Evolutionary conservation across 2,329 filamentous ascomycete species (phyloP), one percentile per base, ranked within the genome.

Genomic region (Arthrinium phaeospermum): DNA sequence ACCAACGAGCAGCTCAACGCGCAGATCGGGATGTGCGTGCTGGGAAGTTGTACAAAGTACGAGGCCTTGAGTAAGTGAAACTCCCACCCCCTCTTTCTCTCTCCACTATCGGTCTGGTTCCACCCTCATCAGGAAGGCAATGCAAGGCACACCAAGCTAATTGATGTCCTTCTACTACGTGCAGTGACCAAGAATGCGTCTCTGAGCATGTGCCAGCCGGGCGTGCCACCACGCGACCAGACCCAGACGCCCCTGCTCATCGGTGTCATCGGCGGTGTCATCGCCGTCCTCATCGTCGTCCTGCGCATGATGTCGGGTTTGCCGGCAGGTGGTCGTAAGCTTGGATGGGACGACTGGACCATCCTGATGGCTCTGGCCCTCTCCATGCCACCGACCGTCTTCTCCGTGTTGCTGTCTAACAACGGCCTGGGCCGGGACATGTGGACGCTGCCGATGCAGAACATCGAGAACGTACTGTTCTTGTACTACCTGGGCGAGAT

Each of bases 401-500:
- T 74, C 53, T 67, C 72, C 3, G 71, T 75, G 4, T 24, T 72
- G 41, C 47, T 74, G 44, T 73, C 72, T 41, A 69, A 75, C 8
- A 73, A 73, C 51, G 75, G 75, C 10, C 72, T 76, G 4, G 75
- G 75, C 19, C 73, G 72, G 46, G 75, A 76, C 57, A 76, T 75
- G 46, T 76, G 75, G 75, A 75, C 72, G 12, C 70, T 76, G 37
- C 71, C 71, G 2, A 70, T 72, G 10, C 10, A 73, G 37, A 72
- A 76, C 37, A 76, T 76, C 69, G 67, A 75, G 47, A 72, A 71
- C 57, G 72, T 75, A 14, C 69, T 75, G 27, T 74, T 75, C 41
- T 71, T 75, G 57, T 82, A 82, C 69, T 83, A 81, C 73, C 74
- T 77, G 14, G 73, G 79, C 67, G 79, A 81, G 69, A 77, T 83